Evolutionary conservation across 805 yeast species (phyloP).

Genomic region (Metschnikowia orientalis): DNA sequence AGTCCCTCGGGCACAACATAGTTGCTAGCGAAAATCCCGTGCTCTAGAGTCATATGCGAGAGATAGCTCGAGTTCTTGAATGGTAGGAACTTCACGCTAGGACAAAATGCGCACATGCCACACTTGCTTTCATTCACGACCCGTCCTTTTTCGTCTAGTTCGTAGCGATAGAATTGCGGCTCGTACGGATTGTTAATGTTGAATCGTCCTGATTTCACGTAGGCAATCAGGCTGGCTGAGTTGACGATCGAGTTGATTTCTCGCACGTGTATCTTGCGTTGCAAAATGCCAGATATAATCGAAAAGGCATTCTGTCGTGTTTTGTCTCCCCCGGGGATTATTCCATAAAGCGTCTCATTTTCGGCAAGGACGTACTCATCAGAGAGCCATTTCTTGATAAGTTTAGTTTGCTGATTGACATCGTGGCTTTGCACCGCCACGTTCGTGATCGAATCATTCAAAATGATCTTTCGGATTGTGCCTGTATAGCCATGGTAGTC

Average conservation of each 20-base stretch:
- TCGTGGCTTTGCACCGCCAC: constrained; percentile 11
- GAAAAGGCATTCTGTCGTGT: constrained; percentile 1
- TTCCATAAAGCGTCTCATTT: constrained; percentile 9
- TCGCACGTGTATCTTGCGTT: constrained; percentile 18
- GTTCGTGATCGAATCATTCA: constrained; percentile 16
- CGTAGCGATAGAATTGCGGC: constrained; percentile 29
- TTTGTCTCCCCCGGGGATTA: constrained; percentile 1
- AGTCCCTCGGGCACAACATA: constrained; percentile 30
- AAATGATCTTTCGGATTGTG: constrained; percentile 8
- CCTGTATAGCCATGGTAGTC: constrained; percentile 22
- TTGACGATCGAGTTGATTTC: constrained; percentile 16
- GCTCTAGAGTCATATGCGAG: constrained; percentile 32
- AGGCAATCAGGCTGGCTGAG: constrained; percentile 22
- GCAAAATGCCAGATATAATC: constrained; percentile 15
- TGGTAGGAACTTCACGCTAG: constrained; percentile 26
- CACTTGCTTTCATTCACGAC: constrained; percentile 25
- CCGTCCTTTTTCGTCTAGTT: constrained; percentile 20
- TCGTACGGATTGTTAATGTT: constrained; percentile 25
- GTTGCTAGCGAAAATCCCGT: constrained; percentile 31
- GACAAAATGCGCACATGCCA: constrained; percentile 33
- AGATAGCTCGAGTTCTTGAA: constrained; percentile 32
- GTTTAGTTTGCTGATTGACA: constrained; percentile 2
- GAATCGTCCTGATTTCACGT: constrained; percentile 22
- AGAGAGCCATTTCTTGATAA: constrained; percentile 5
- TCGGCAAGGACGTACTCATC: constrained; percentile 5